phyloP scores from a whole-genome alignment of 305 asterid species.

The Fraxinus baroniana region DNA sequence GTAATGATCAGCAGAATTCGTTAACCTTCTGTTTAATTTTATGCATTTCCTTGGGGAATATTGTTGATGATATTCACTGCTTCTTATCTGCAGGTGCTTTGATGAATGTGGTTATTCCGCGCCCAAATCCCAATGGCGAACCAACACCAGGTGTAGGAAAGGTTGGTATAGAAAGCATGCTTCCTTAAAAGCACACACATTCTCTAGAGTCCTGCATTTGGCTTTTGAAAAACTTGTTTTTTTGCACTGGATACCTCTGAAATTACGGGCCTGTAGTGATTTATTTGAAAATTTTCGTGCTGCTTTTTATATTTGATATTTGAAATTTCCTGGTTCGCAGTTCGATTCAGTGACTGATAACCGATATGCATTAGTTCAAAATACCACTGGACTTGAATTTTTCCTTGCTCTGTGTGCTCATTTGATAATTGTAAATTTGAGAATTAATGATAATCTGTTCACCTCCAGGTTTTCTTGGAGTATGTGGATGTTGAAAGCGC shows the following conservation, averaged over 20 bases:
- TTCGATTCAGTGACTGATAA: background rate
- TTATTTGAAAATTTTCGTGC: background rate
- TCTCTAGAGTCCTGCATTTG: background rate
- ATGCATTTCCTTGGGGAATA: background rate
- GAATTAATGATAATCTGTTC: background rate
- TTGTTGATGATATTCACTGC: background rate
- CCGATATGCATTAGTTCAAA: background rate
- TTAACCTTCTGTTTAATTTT: background rate
- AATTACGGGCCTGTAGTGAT: background rate
- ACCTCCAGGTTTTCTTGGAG: constrained; percentile 77
- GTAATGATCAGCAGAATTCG: constrained; percentile 25
- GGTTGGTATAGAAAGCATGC: constrained; percentile 29
- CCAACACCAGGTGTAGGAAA: constrained; percentile 47
- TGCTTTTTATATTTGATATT: background rate
- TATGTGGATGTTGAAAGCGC: constrained; percentile 74
- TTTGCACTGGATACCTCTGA: background rate
- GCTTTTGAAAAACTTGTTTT: background rate
- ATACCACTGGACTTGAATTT: background rate
- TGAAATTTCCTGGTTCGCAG: background rate
- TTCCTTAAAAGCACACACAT: background rate
- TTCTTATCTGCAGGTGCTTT: constrained; percentile 33
- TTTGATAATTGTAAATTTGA: background rate
- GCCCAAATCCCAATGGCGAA: constrained; percentile 43
- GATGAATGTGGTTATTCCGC: constrained; percentile 45
- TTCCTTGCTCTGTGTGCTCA: background rate